These are phyloP conservation scores for Russula olivacea DNA, from an alignment of 768 basidiomycete species.

Conservation along the genomic window DNA sequence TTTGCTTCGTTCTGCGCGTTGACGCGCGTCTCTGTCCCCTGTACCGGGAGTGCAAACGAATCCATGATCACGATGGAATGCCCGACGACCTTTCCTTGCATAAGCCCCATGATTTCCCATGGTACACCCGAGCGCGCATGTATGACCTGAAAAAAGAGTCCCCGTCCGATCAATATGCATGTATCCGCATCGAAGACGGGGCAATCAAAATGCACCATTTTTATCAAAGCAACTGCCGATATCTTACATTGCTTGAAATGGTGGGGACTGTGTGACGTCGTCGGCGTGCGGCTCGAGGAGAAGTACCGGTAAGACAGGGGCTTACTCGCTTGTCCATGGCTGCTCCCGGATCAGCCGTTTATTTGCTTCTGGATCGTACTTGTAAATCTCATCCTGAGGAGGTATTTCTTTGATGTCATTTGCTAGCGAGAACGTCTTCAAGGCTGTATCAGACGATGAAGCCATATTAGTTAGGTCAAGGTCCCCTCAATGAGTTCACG, in stretches of 20 bases:
- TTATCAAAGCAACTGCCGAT: constrained; percentile 90
- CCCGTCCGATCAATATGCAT: constrained; percentile 12
- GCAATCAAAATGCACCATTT: constrained; percentile 57
- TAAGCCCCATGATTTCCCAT: constrained; percentile 98
- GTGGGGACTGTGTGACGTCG: constrained; percentile 49
- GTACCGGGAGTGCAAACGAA: constrained; percentile 93
- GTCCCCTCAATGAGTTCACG: not conserved
- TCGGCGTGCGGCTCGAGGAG: constrained; percentile 8
- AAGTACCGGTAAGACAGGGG: constrained; percentile 16
- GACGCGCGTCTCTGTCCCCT: constrained; percentile 97
- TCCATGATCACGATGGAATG: constrained; percentile 85
- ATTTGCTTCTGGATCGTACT: constrained; percentile 65
- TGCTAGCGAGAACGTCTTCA: constrained; percentile 64
- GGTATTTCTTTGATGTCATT: constrained; percentile 69
- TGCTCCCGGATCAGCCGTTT: constrained; percentile 56
- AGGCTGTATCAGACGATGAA: constrained; percentile 49
- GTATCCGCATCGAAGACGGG: not conserved
- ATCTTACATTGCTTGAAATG: constrained; percentile 91
- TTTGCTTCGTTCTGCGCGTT: constrained; percentile 94
- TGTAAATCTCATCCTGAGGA: constrained; percentile 75
- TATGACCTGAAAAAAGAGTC: constrained; percentile 63
- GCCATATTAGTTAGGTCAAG: constrained; percentile 14
- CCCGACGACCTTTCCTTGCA: constrained; percentile 92
- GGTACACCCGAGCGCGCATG: constrained; percentile 96
- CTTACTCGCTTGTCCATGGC: constrained; percentile 87